Conservation (phyloP, 2,329 filamentous ascomycete genomes). For the Blumeriella jaapii region DNA sequence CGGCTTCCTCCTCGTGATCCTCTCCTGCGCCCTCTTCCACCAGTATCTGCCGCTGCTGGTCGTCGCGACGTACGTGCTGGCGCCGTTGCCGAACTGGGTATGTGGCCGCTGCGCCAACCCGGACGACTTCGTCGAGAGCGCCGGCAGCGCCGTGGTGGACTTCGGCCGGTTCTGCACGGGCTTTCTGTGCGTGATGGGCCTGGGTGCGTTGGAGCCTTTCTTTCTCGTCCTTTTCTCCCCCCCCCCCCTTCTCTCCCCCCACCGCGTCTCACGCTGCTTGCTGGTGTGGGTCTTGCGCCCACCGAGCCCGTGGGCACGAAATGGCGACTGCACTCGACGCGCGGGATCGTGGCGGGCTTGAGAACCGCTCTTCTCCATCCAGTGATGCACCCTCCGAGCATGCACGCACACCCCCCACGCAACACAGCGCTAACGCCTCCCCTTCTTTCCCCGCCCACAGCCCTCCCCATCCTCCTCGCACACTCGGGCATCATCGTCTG, state of each 20-base stretch:
- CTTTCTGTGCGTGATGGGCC: constrained; percentile 93
- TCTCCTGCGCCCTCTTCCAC: constrained; percentile 89
- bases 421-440: constrained; percentile 8
- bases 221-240: not conserved
- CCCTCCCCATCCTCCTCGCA: constrained; percentile 76
- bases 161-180: constrained; percentile 90
- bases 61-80: constrained; percentile 88
- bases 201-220: constrained; percentile 52
- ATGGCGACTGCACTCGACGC: too few relatives aligned
- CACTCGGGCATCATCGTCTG: constrained; percentile 74
- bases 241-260: not conserved
- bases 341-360: too few relatives aligned
- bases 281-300: not conserved
- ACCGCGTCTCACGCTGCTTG: not conserved
- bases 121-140: constrained; percentile 83
- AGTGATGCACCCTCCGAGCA: too few relatives aligned
- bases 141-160: constrained; percentile 76
- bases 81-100: constrained; percentile 94
- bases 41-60: constrained; percentile 93
- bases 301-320: too few relatives aligned
- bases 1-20: constrained; percentile 96
- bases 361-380: too few relatives aligned
- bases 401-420: not conserved
- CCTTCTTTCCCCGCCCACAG: too few relatives aligned
- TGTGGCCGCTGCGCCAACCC: constrained; percentile 78